These are phyloP conservation scores for Mollisiaceae sp. DNA, from an alignment of 2,329 filamentous ascomycete species.

Conservation along the genomic window DNA sequence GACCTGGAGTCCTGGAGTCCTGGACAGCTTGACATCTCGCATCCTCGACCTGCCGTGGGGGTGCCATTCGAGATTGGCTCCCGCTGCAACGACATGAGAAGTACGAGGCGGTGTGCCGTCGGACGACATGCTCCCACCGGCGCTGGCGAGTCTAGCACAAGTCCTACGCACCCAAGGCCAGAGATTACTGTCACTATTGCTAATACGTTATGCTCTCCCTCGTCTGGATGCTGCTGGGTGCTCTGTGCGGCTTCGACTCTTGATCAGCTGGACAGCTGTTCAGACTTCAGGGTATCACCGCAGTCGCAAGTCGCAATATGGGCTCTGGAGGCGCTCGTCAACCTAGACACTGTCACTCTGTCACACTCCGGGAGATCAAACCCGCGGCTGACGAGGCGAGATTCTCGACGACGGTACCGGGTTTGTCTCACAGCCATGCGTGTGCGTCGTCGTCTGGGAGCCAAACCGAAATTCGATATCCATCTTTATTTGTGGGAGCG, in stretches of 20 bases:
- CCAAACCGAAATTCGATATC: slow-evolving; percentile 10
- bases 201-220: slow-evolving; percentile 13
- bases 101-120: slow-evolving; percentile 26
- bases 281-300: background rate
- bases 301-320: no score
- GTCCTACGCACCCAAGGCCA: slow-evolving; percentile 9
- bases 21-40: no score
- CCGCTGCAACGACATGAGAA: slow-evolving; percentile 18
- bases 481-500: slow-evolving; percentile 4
- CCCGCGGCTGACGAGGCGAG: background rate
- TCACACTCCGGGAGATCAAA: slow-evolving; percentile 13
- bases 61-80: slow-evolving; percentile 7
- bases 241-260: slow-evolving; percentile 10
- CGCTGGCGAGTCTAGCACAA: slow-evolving; percentile 3
- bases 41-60: slow-evolving; percentile 15
- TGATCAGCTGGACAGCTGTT: slow-evolving; percentile 9
- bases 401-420: slow-evolving; percentile 12
- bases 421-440: background rate
- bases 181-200: slow-evolving; percentile 14
- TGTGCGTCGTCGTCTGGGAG: background rate
- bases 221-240: background rate
- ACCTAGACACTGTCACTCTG: background rate
- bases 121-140: slow-evolving; percentile 9
- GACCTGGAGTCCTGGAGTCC: no score
- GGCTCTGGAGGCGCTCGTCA: no score